Base-by-base conservation (phyloP, 768 basidiomycete species). In the Chalciporus piperatus region DNA sequence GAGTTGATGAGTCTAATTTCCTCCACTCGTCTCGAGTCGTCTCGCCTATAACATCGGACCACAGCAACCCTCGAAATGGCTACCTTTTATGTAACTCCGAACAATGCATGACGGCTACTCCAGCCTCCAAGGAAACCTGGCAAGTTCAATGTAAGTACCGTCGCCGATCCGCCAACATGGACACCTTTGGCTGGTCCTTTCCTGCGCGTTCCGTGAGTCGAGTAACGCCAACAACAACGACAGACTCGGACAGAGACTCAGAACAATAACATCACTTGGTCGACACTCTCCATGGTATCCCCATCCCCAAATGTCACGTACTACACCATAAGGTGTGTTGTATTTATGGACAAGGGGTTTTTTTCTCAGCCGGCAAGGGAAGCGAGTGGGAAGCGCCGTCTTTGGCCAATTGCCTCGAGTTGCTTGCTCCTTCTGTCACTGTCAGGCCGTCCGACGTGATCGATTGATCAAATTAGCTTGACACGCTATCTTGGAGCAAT, bases 21-120 rank as follows among this genome's bases (percentile, higher is more conserved):
- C 27, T 30, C 27, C 42, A 43, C 27, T 35, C 14, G 25, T 35
- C 25, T 28, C 9, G 33, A 43, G 28, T 35, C 14, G 25, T 35
- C 25, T 28, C 9, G 33, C 28, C 32, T 33, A 30, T 12, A 11
- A 30, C 28, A 7, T 30, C 2, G 30, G 6, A 10, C 11, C 30
- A 32, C 25, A 39, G 37, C 35, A 49, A 42, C 27, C 28, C 28
- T 9, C 30, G 4, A 23, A 8, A 12, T 2, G n/a, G 11, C 23
- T 4, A 32, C 51, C 43, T 22, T 40, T 48, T 51, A 56, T 60
- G 44, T 56, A 51, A 33, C 33, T 47, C 39, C 30, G 33, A 16
- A 33, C 33, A 33, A 33, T 10, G 33, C 33, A 33, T 33, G 33
- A 33, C 12, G 13, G 14, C 28, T n/a, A n/a, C n/a, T n/a, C n/a